Evolutionary conservation across 2,329 filamentous ascomycete species (phyloP), one percentile per base, ranked within the genome.

Genomic region (Dothidotthia symphoricarpi): DNA sequence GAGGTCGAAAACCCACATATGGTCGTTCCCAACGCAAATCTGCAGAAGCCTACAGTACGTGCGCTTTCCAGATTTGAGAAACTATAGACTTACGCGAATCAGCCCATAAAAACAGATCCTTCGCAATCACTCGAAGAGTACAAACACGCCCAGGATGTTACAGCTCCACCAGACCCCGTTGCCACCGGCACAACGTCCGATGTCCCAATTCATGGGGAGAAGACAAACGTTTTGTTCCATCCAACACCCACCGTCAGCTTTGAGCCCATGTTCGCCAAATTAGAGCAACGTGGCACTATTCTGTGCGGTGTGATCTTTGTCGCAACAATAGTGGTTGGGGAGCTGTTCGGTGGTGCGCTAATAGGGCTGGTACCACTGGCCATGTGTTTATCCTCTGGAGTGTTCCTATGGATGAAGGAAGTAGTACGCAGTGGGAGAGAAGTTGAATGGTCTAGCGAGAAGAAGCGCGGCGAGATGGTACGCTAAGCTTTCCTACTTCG

Each of bases 181-280:
- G 82, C 83, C 12, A 77, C 83, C 40, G 88, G 88, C 16, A 81
- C 84, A 24, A 97, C 91, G 0, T 90, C 88, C 16, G 93, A 97
- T 67, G 89, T 97, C 1, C 93, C 93, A 3, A 95, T 97, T 41
- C 86, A 90, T 60, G 91, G 90, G 57, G 91, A 97, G 63, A 96
- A 93, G 76, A 97, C 93, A 3, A 96, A 95, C 47, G 83, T 97
- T 13, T 77, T 96, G 19, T 97, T 97, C 68, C 91, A 96, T 66
- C 91, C 93, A 12, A 97, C 91, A 0, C 91, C 91, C 0, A 86
- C 85, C 0, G 79, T 95, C 51, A 88, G 84, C 70, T 95, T 88
- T 61, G 88, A 95, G 66, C 88, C 90, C 4, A 95, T 89, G 78
- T 96, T 86, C 63, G 78, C 75, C 14, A 68, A 79, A 10, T 67